These are phyloP conservation scores for Aspergillus sp. DNA, from an alignment of 2,329 filamentous ascomycete species.

Conservation along the genomic window DNA sequence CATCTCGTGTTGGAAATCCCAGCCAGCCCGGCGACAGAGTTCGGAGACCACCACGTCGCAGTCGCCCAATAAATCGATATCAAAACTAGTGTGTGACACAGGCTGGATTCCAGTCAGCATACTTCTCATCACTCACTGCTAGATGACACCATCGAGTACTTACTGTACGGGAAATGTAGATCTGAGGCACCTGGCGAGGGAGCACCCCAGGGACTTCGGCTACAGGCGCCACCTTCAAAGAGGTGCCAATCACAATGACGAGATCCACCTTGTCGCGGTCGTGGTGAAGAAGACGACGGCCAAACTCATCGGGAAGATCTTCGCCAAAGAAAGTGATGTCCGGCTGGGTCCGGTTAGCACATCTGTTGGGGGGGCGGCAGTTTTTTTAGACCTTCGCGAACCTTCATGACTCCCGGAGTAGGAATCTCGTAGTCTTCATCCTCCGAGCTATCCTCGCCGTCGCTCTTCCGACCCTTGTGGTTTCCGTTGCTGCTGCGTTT, in stretches of 20 bases:
- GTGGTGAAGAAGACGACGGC: constrained; percentile 72
- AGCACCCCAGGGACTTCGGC: constrained; percentile 84
- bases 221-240: constrained; percentile 91
- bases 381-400: constrained; percentile 16
- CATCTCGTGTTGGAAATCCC: constrained; percentile 81
- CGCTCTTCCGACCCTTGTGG: constrained; percentile 54
- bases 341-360: constrained; percentile 50
- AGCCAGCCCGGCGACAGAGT: constrained; percentile 76
- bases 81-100: constrained; percentile 87
- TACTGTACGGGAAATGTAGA: constrained; percentile 80
- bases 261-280: constrained; percentile 81
- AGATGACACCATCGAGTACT: constrained; percentile 22
- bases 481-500: constrained; percentile 51
- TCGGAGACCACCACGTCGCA: constrained; percentile 89
- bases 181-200: constrained; percentile 77
- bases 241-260: constrained; percentile 93
- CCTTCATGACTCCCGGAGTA: constrained; percentile 76
- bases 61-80: constrained; percentile 93
- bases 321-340: constrained; percentile 99
- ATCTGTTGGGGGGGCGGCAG: background rate
- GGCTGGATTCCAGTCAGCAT: constrained; percentile 47
- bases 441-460: constrained; percentile 55
- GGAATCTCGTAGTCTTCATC: constrained; percentile 64
- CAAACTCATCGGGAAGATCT: constrained; percentile 79
- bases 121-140: background rate